Evolutionary conservation across 1,284 basidiomycete genomes (phyloP).

Genomic region (Ceratobasidium sp.): DNA sequence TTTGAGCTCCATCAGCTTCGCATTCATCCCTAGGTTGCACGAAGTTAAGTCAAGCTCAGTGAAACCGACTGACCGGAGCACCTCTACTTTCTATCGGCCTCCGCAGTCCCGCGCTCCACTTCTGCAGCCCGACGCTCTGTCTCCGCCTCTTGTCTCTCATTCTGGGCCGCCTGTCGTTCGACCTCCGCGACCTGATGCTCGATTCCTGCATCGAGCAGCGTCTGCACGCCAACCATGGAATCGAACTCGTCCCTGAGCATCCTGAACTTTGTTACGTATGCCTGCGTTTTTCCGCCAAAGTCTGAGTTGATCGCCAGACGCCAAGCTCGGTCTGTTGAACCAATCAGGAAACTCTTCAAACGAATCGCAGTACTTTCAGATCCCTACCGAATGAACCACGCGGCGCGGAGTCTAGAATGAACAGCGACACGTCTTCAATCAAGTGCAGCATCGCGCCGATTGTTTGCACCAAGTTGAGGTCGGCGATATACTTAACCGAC

Average conservation of each 20-base stretch:
- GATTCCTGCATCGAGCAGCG: no score
- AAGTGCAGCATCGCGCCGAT: background rate
- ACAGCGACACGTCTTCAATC: conserved; percentile 10
- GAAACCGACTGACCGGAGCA: no score
- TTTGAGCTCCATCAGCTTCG: background rate
- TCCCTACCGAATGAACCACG: background rate
- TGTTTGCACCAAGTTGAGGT: background rate
- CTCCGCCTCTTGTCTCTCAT: no score
- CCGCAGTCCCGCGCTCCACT: no score
- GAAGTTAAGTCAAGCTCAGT: no score
- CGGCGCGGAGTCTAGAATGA: background rate
- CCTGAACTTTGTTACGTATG: background rate
- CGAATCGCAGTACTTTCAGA: no score
- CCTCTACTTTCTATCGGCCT: no score
- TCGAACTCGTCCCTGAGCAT: background rate
- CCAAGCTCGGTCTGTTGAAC: background rate
- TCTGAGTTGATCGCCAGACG: background rate
- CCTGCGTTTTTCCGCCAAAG: background rate
- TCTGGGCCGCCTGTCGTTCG: no score
- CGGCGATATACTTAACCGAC: background rate
- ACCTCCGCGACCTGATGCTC: background rate
- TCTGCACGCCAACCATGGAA: background rate
- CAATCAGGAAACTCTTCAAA: no score
- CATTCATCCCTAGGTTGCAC: background rate
- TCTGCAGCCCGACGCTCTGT: no score